phyloP scores from a whole-genome alignment of 1,284 basidiomycete genomes.

The Moesziomyces globuligerus region DNA sequence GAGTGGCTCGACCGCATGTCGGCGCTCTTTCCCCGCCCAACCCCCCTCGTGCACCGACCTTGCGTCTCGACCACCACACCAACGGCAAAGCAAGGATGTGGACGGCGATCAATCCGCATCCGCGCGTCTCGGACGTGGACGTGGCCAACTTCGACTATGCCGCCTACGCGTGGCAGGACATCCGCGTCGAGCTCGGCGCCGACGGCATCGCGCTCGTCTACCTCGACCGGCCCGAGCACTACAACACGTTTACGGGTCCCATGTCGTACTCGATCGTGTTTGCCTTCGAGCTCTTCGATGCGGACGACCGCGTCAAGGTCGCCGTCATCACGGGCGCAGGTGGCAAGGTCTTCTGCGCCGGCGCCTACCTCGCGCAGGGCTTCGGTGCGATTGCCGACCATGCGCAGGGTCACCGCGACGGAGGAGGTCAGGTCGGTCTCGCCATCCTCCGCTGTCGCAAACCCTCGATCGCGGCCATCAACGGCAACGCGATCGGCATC shows the following conservation, averaged over 20 bases:
- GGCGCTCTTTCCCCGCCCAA: no score
- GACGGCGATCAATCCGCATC: conserved; percentile 44
- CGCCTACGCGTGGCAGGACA: conserved; percentile 32
- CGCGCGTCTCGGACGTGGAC: conserved; percentile 36
- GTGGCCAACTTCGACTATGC: conserved; percentile 33
- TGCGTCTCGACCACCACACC: background rate
- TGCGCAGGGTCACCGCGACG: conserved; percentile 48
- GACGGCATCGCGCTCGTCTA: conserved; percentile 38
- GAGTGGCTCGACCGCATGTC: no score
- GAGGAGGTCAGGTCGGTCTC: conserved; percentile 43
- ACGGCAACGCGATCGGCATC: conserved; percentile 59
- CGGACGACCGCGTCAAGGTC: conserved; percentile 51
- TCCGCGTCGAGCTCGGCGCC: conserved; percentile 22
- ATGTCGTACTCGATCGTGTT: conserved; percentile 52
- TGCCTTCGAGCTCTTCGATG: conserved; percentile 57
- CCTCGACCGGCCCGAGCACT: conserved; percentile 26
- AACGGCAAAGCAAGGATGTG: conserved; percentile 19
- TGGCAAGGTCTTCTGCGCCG: conserved; percentile 53
- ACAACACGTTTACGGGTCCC: conserved; percentile 51
- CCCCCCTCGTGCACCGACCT: background rate
- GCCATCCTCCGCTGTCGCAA: conserved; percentile 53
- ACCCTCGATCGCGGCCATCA: conserved; percentile 54
- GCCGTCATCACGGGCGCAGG: conserved; percentile 52
- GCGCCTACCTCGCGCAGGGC: conserved; percentile 48
- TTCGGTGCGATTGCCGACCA: conserved; percentile 46